Conservation (phyloP, 2,329 filamentous ascomycete genomes). For the Pestalotiopsis sp. region DNA sequence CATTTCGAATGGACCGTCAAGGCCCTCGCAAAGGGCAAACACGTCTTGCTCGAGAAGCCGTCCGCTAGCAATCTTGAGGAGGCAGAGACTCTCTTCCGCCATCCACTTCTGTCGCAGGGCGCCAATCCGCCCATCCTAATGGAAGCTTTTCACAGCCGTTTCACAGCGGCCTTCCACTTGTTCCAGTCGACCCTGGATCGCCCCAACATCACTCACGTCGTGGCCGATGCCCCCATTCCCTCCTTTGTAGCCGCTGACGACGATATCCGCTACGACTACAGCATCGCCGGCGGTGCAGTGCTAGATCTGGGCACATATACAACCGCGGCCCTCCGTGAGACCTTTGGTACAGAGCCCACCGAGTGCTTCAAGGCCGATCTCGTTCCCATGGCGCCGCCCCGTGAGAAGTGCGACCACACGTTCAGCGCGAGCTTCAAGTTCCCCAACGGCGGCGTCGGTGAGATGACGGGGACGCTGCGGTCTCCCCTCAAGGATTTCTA, state of each 20-base stretch:
- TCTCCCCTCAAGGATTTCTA: conserved; percentile 13
- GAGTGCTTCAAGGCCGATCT: conserved; percentile 10
- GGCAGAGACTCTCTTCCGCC: conserved; percentile 32
- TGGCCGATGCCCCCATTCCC: conserved; percentile 20
- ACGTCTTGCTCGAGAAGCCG: conserved; percentile 47
- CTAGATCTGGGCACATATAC: conserved; percentile 41
- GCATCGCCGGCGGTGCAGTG: conserved; percentile 4
- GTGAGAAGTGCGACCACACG: conserved; percentile 10
- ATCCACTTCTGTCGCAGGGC: conserved; percentile 23
- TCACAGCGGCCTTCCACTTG: conserved; percentile 35
- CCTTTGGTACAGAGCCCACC: conserved; percentile 36
- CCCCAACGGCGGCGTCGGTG: conserved; percentile 35
- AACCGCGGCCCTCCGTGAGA: conserved; percentile 34
- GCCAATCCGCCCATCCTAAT: conserved; percentile 34
- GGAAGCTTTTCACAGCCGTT: conserved; percentile 42
- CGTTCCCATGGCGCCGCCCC: background rate
- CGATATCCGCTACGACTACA: conserved; percentile 31
- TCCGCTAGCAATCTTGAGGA: conserved; percentile 36
- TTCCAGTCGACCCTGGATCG: conserved; percentile 30
- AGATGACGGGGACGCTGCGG: conserved; percentile 28
- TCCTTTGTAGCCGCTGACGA: conserved; percentile 20
- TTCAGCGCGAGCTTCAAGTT: conserved; percentile 38
- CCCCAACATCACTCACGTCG: conserved; percentile 24
- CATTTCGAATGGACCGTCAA: conserved; percentile 40
- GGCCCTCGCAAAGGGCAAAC: conserved; percentile 39